These are phyloP conservation scores for Globisporangium nodosum DNA, from an alignment of 352 stramenopile species.

Conservation along the genomic window DNA sequence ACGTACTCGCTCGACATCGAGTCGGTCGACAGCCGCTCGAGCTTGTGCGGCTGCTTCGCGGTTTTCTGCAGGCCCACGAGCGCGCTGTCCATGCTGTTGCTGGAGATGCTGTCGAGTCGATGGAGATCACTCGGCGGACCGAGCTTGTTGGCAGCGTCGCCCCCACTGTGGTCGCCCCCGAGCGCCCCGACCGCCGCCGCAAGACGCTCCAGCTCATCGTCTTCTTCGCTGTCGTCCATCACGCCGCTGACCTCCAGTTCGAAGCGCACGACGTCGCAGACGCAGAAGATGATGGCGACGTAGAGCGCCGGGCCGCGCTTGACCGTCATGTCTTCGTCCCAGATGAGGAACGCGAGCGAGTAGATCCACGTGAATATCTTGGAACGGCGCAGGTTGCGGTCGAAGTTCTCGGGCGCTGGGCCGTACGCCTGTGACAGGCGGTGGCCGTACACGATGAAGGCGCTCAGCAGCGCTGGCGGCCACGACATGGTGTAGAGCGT, in stretches of 20 bases:
- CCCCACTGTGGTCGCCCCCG: background rate
- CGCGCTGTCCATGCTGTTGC: background rate
- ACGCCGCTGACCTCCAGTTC: slow-evolving; percentile 68
- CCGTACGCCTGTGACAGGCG: slow-evolving; percentile 31
- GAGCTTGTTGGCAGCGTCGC: slow-evolving; percentile 1
- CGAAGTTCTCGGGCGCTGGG: slow-evolving; percentile 53
- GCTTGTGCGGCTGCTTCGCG: background rate
- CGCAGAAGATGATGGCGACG: slow-evolving; percentile 62
- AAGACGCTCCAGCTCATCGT: slow-evolving; percentile 21
- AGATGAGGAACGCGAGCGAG: slow-evolving; percentile 53
- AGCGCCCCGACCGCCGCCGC: slow-evolving; percentile 5
- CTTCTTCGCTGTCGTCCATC: slow-evolving; percentile 34
- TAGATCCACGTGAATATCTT: slow-evolving; percentile 71
- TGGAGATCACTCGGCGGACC: too few species aligned
- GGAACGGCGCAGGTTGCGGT: slow-evolving; percentile 56
- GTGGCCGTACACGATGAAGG: slow-evolving; percentile 51
- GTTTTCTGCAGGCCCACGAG: background rate
- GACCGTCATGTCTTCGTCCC: slow-evolving; percentile 63
- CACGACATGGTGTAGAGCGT: slow-evolving; percentile 63
- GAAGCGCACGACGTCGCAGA: slow-evolving; percentile 66
- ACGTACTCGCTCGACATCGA: slow-evolving; percentile 11
- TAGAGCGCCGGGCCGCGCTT: slow-evolving; percentile 64
- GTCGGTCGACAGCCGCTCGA: slow-evolving; percentile 12
- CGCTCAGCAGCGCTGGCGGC: slow-evolving; percentile 37
- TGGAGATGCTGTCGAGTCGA: background rate